Evolutionary conservation across 768 basidiomycete genomes (phyloP), one percentile per base, ranked within the genome.

Genomic region (Suillus placidus): DNA sequence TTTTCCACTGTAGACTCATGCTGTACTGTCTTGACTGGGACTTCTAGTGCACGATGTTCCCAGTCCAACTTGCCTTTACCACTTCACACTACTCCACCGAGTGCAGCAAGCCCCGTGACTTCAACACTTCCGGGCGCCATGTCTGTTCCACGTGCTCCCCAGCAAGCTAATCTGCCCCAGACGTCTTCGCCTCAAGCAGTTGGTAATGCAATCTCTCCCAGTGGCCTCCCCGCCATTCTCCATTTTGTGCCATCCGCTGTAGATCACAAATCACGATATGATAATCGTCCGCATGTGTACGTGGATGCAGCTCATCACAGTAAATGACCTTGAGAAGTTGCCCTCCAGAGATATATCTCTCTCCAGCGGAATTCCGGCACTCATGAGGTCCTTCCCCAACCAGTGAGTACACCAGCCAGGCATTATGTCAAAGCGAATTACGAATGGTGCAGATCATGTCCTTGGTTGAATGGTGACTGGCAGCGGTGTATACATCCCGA

Each of bases 401-500:
- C 4, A 13, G 58, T 60, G 26, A 60, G 58, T 42, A 7, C 38
- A 20, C 9, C 26, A 4, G 18, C 6, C 18, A 60, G 3, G 18
- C 1, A 60, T 30, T 7, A 30, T 42, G 18, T 18, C 3, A 20
- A 60, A 30, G 26, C 18, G 10, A 14, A 30, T 30, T 18, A 40
- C 23, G 16, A 30, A 30, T 18, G 1, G 6, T 42, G 18, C 26
- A 60, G 58, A 42, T 60, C 58, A 42, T 60, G 58, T 7, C 38
- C 26, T 26, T 60, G 58, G 58, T 42, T 60, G 58, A 42, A 12
- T 20, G 35, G 26, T 32, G 26, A 10, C 9, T 60, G 58, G 58
- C 1, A 42, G 18, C 14, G 1, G 12, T 60, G 40, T 32, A 30
- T 32, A 60, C 87, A 88, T 70, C 85, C 87, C 0, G 87, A 88